phyloP scores from a whole-genome alignment of 2,329 filamentous ascomycete species.

The Aspergillus clavatus region DNA sequence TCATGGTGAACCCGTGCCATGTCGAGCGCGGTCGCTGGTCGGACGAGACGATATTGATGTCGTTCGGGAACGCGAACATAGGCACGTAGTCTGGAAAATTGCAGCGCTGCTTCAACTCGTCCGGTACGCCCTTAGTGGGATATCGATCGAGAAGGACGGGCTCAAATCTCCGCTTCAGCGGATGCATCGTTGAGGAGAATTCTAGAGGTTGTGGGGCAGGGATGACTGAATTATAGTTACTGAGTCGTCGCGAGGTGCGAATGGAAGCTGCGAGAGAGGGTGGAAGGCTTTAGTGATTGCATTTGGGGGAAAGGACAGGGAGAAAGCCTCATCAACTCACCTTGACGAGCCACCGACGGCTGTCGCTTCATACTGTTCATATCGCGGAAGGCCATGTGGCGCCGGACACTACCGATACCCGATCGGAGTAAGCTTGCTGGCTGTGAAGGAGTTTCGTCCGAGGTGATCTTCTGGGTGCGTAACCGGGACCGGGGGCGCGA shows the following conservation, averaged over 20 bases:
- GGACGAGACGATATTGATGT: constrained; percentile 92
- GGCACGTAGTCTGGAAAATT: constrained; percentile 95
- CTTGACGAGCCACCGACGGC: constrained; percentile 67
- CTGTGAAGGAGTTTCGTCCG: constrained; percentile 57
- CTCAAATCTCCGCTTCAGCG: constrained; percentile 87
- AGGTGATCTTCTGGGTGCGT: constrained; percentile 74
- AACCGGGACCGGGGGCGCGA: constrained; percentile 68
- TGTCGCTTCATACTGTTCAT: constrained; percentile 94
- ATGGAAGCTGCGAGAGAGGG: constrained; percentile 51
- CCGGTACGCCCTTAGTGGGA: constrained; percentile 73
- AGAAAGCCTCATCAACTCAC: constrained; percentile 47
- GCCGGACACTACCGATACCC: constrained; percentile 77
- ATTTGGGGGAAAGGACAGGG: too few species aligned
- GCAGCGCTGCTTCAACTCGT: constrained; percentile 74
- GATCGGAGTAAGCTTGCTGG: constrained; percentile 48
- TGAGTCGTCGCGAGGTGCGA: constrained; percentile 80
- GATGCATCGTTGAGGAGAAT: constrained; percentile 88
- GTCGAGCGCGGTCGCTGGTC: constrained; percentile 92
- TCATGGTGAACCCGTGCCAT: constrained; percentile 99
- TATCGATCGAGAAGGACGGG: constrained; percentile 94
- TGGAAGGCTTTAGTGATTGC: neutral
- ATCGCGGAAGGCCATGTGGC: constrained; percentile 87
- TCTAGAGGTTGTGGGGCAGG: constrained; percentile 88
- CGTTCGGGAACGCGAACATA: constrained; percentile 99
- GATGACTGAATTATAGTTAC: constrained; percentile 98